Evolutionary conservation across 73 alveolate species (phyloP), one percentile per base, ranked within the genome.

Genomic region (Paramecium primaurelia): DNA sequence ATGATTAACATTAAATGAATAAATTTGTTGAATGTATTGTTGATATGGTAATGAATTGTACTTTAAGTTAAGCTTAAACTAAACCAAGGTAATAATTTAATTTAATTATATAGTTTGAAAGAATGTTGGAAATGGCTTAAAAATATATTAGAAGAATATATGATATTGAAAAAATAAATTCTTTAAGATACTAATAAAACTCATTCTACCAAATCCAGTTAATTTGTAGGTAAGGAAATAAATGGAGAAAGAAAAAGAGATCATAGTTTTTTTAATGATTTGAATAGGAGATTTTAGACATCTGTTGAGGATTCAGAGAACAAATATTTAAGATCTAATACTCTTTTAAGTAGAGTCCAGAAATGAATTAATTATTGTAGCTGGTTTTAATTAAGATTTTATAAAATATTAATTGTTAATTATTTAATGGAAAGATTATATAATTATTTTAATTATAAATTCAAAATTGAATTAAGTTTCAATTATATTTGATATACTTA

Each of bases 91-190:
- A 80, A 40, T 18, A 54, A 1, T 3, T 54, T 54, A 16, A 9
- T 54, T 54, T 1, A 3, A 10, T 18, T 14, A 20, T 6, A 11
- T 28, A 80, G 91, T 49, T 47, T 80, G 45, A 80, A 80, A 25
- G 58, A 80, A 80, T 80, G 91, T 36, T 80, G 91, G 91, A 80
- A 80, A 44, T 80, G 91, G 91, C 58, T 80, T 25, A 80, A 80
- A 80, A 49, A 42, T 47, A 80, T 80, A 6, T 36, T 80, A 26
- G 91, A 80, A 28, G 91, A 80, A 18, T 80, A 80, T 80, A 80
- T 80, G 91, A 44, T 42, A 12, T 45, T 80, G 28, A 80, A 80
- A 26, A 80, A 80, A 47, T 25, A 40, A 26, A 28, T 47, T 9
- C 30, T 34, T 36, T n/a, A 38, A 22, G 60, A 75, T 37, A 38